Evolutionary conservation across 352 stramenopile species (phyloP).

Genomic region (Phytophthora tentaculata): DNA sequence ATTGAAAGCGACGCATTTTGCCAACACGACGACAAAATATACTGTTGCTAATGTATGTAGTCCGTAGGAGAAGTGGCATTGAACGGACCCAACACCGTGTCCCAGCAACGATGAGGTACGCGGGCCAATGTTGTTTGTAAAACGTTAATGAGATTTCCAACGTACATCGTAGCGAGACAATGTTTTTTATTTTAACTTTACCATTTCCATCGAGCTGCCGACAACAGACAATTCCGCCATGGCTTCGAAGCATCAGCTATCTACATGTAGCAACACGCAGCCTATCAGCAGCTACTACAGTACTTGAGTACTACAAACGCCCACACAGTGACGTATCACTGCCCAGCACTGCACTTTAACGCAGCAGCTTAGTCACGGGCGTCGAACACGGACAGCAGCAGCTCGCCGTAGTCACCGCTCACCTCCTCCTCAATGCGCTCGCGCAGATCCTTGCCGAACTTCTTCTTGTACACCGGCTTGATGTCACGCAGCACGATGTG

Average conservation of each 20-base stretch:
- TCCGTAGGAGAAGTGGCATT: too few species aligned
- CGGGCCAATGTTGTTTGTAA: too few species aligned
- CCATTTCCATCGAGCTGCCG: neutral
- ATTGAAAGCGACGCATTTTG: too few species aligned
- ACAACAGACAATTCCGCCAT: neutral
- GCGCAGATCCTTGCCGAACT: slow-evolving; percentile 79
- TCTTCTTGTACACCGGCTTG: slow-evolving; percentile 85
- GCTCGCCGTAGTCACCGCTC: slow-evolving; percentile 73
- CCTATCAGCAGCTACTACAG: neutral
- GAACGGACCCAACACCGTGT: too few species aligned
- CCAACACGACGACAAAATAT: too few species aligned
- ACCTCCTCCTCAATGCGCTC: slow-evolving; percentile 82
- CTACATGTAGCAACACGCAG: too few species aligned
- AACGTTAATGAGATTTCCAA: too few species aligned
- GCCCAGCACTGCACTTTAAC: neutral
- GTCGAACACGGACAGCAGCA: slow-evolving; percentile 75
- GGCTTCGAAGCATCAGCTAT: neutral
- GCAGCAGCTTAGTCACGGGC: slow-evolving; percentile 37
- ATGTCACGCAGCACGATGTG: slow-evolving; percentile 82
- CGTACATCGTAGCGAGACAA: neutral
- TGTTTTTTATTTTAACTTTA: slow-evolving; percentile 4
- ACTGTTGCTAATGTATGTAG: too few species aligned
- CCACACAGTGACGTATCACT: neutral
- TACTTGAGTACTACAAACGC: neutral
- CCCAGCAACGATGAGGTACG: too few species aligned